Evolutionary conservation across 2,329 filamentous ascomycete genomes (phyloP).

Genomic region (Calonectria pauciramosa): DNA sequence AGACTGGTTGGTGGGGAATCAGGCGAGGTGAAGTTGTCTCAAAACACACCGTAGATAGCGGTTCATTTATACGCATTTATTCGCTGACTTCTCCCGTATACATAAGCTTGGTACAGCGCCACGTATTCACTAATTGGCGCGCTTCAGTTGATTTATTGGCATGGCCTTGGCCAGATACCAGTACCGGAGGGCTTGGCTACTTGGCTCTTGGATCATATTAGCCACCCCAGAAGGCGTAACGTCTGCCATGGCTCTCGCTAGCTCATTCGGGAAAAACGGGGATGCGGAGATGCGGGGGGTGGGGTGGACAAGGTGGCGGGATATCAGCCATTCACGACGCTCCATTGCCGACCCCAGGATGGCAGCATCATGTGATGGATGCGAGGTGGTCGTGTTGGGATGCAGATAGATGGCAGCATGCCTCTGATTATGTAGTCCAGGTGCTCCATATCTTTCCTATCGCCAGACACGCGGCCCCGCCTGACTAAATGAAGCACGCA

Average conservation of each 20-base stretch:
- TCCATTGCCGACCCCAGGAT: neutral
- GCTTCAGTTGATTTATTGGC: neutral
- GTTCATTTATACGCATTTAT: neutral
- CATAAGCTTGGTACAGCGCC: neutral
- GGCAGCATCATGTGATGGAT: neutral
- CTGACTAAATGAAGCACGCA: neutral
- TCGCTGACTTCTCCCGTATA: neutral
- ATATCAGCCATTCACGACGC: neutral
- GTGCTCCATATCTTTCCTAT: neutral
- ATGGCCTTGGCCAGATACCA: neutral
- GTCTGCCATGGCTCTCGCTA: neutral
- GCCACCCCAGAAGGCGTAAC: neutral
- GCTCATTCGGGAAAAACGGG: neutral
- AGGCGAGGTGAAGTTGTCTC: neutral
- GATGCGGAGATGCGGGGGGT: neutral
- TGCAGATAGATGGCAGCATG: neutral
- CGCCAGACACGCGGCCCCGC: no score
- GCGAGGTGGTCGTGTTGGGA: neutral
- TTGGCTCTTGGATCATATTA: neutral
- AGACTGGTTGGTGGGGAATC: neutral
- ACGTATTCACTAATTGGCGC: neutral
- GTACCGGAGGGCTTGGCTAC: neutral
- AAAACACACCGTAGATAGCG: neutral
- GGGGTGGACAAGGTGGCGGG: neutral
- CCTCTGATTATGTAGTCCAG: neutral